Evolutionary conservation across 2,329 filamentous ascomycete genomes (phyloP).

Genomic region (Alternaria dauci): DNA sequence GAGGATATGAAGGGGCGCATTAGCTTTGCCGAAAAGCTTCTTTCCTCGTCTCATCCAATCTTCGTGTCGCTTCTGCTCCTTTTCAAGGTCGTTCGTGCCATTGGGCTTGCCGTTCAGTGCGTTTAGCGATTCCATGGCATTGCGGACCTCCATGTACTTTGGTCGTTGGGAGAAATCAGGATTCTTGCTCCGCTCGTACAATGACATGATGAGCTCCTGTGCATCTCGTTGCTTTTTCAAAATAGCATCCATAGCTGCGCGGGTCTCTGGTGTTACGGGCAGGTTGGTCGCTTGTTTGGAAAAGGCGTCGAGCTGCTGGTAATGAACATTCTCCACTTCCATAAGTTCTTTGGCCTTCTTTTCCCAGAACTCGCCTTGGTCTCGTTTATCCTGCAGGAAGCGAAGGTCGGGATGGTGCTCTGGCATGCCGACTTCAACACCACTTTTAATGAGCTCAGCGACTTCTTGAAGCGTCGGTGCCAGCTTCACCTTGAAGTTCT

Average conservation of each 20-base stretch:
- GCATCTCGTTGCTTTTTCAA: slow-evolving; percentile 95
- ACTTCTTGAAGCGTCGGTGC: slow-evolving; percentile 78
- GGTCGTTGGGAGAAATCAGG: slow-evolving; percentile 80
- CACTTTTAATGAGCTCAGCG: slow-evolving; percentile 77
- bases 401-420: slow-evolving; percentile 81
- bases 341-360: slow-evolving; percentile 91
- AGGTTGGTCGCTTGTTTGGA: slow-evolving; percentile 81
- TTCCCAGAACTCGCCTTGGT: slow-evolving; percentile 87
- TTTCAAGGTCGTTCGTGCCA: slow-evolving; percentile 91
- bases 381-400: slow-evolving; percentile 77
- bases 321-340: slow-evolving; percentile 89
- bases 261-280: slow-evolving; percentile 82
- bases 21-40: slow-evolving; percentile 97
- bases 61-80: slow-evolving; percentile 92
- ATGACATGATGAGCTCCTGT: slow-evolving; percentile 82
- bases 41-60: slow-evolving; percentile 99
- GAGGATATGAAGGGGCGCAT: slow-evolving; percentile 93
- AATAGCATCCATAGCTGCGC: slow-evolving; percentile 86
- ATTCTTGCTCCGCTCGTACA: slow-evolving; percentile 80
- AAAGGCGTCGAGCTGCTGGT: slow-evolving; percentile 90
- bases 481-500: slow-evolving; percentile 68
- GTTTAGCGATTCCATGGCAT: slow-evolving; percentile 85
- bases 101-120: slow-evolving; percentile 91
- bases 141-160: slow-evolving; percentile 87
- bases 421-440: slow-evolving; percentile 78